Evolutionary conservation across 345 rosid genomes (phyloP), one percentile per base, ranked within the genome.

Genomic region (Lenwebbia sp.): DNA sequence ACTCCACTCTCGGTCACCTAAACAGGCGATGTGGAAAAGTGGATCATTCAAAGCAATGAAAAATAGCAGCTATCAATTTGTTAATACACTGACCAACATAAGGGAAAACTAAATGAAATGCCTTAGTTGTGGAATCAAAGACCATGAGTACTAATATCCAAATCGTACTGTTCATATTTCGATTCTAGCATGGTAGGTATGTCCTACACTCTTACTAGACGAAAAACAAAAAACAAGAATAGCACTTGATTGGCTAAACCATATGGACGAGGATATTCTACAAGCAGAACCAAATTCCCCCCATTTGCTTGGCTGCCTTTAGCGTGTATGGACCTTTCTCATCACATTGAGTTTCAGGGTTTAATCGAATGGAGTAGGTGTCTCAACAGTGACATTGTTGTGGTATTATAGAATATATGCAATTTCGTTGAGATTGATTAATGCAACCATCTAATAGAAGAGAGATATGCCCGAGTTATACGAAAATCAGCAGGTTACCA

Each of bases 1-100:
- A 94, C 99, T 22, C 99, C 99, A 0, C 94, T 93, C 84, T 97
- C 98, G 1, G 98, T 97, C 75, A 97, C 99, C 99, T 96, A 90
- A 52, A 65, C 28, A 54, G 53, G 30, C 26, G 10, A 74, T 25
- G 30, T 40, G 75, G 28, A 22, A 51, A 52, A 47, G 25, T 11
- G 26, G 11, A 19, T 37, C 23, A 37, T 26, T 25, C 30, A 33
- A n/a, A 41, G 5, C 54, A 17, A 70, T 70, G 47, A 70, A 33
- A 49, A n/a, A 55, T 47, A 50, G 28, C 37, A 55, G n/a, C 78
- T 33, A 58, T 22, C 54, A 58, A 25, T n/a, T 53, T n/a, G 30
- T 22, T 7, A 57, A 47, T 28, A 11, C n/a, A 33, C 6, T 82
- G 28, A 51, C 54, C 13, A 4, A 82, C 54, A 14, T 70, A 0